Evolutionary conservation across 2,329 filamentous ascomycete genomes (phyloP).

Genomic region (Teratosphaeria gauchensis): DNA sequence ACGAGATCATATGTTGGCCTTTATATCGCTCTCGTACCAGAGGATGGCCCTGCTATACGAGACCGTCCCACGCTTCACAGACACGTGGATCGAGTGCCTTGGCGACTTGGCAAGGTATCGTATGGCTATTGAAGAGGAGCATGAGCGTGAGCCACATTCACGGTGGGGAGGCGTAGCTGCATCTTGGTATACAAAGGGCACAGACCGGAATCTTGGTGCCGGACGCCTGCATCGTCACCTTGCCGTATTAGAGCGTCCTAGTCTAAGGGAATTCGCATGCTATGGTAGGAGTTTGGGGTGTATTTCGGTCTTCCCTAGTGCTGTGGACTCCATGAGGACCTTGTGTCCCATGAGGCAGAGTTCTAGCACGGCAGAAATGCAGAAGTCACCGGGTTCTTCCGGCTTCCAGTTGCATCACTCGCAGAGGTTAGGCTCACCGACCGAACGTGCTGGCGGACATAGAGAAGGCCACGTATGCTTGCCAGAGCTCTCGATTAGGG

Average conservation of each 20-base stretch:
- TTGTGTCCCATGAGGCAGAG: too few species aligned
- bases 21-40: conserved; percentile 80
- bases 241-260: conserved; percentile 64
- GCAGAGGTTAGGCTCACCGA: too few species aligned
- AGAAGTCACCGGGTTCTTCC: too few species aligned
- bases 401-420: too few species aligned
- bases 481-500: too few species aligned
- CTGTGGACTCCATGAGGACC: conserved; percentile 59
- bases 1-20: conserved; percentile 80
- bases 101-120: conserved; percentile 77
- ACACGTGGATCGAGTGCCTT: conserved; percentile 89
- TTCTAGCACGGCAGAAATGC: too few species aligned
- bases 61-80: conserved; percentile 69
- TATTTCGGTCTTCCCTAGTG: conserved; percentile 55
- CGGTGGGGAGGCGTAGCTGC: conserved; percentile 72
- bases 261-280: conserved; percentile 62
- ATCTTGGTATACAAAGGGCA: conserved; percentile 77
- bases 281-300: conserved; percentile 64
- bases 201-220: conserved; percentile 62
- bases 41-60: conserved; percentile 85
- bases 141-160: conserved; percentile 57
- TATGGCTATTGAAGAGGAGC: conserved; percentile 90
- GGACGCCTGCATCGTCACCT: conserved; percentile 83
- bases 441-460: too few species aligned
- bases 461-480: too few species aligned